These are phyloP conservation scores for Dothideomycetidae sp. DNA, from an alignment of 2,329 filamentous ascomycete species.

Conservation along the genomic window DNA sequence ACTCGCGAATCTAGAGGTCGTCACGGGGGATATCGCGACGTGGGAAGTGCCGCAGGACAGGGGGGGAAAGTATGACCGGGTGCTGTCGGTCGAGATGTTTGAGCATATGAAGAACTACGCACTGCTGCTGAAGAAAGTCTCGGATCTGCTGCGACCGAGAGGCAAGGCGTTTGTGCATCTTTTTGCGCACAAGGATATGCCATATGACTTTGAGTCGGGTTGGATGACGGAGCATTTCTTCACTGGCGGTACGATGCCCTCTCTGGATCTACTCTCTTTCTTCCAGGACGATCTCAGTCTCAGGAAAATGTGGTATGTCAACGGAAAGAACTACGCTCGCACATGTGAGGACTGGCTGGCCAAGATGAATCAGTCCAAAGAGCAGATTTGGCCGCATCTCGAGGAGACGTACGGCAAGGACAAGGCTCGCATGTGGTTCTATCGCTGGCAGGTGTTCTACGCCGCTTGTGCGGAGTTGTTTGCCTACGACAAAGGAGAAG, in stretches of 20 bases:
- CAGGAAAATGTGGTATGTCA: conserved; percentile 56
- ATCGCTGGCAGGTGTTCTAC: conserved; percentile 60
- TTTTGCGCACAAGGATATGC: conserved; percentile 49
- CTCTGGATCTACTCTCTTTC: conserved; percentile 49
- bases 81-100: conserved; percentile 57
- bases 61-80: conserved; percentile 42
- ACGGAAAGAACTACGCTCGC: conserved; percentile 51
- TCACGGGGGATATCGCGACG: conserved; percentile 53
- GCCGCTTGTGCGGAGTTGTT: conserved; percentile 59
- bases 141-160: conserved; percentile 42
- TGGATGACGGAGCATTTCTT: conserved; percentile 67
- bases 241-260: conserved; percentile 58
- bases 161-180: conserved; percentile 59
- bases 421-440: conserved; percentile 47
- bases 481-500: conserved; percentile 49
- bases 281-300: conserved; percentile 50
- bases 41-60: conserved; percentile 41
- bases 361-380: conserved; percentile 45
- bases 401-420: conserved; percentile 51
- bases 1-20: conserved; percentile 45
- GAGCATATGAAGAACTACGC: conserved; percentile 69
- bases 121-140: conserved; percentile 49
- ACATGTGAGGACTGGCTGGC: conserved; percentile 57
- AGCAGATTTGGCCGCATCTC: conserved; percentile 48
- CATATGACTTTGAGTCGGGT: conserved; percentile 56